These are phyloP conservation scores for Eucalyptus cloeziana DNA, from an alignment of 345 rosid species.

Conservation along the genomic window DNA sequence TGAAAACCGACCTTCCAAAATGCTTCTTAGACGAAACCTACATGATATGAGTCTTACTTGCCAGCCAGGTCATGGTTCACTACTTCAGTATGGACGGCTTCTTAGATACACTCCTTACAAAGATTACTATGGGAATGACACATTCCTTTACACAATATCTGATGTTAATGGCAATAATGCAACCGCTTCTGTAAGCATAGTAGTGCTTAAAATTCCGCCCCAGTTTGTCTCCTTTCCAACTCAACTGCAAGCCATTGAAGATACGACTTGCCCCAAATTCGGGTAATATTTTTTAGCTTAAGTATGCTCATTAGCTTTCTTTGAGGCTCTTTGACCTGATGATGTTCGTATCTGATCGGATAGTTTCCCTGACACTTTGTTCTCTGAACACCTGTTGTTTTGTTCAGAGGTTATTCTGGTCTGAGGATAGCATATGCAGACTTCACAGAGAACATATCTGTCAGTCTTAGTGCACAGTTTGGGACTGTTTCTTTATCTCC, in stretches of 20 bases:
- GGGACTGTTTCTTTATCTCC: constrained; percentile 58
- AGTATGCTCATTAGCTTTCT: not conserved
- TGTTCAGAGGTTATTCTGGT: constrained; percentile 61
- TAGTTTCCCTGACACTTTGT: not conserved
- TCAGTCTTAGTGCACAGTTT: constrained; percentile 38
- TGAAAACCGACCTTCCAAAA: not conserved
- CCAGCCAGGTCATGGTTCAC: constrained; percentile 85
- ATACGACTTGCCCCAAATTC: constrained; percentile 51
- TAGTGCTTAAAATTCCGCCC: constrained; percentile 69
- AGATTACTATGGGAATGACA: constrained; percentile 64
- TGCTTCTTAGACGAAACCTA: not conserved
- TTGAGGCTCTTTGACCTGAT: not conserved
- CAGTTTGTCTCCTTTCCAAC: constrained; percentile 61
- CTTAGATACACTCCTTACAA: constrained; percentile 78
- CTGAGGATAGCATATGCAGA: constrained; percentile 65
- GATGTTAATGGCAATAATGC: constrained; percentile 64
- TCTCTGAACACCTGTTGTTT: not conserved
- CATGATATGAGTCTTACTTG: not conserved
- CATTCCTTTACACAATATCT: constrained; percentile 49
- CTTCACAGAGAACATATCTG: constrained; percentile 50
- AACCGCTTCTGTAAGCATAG: constrained; percentile 42
- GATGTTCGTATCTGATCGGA: not conserved
- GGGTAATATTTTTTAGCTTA: constrained; percentile 18
- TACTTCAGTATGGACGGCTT: constrained; percentile 46
- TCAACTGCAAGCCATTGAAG: constrained; percentile 70